Evolutionary conservation across 176 grass and related monocot genomes (phyloP).

Genomic region (Rhynchospora breviuscula): DNA sequence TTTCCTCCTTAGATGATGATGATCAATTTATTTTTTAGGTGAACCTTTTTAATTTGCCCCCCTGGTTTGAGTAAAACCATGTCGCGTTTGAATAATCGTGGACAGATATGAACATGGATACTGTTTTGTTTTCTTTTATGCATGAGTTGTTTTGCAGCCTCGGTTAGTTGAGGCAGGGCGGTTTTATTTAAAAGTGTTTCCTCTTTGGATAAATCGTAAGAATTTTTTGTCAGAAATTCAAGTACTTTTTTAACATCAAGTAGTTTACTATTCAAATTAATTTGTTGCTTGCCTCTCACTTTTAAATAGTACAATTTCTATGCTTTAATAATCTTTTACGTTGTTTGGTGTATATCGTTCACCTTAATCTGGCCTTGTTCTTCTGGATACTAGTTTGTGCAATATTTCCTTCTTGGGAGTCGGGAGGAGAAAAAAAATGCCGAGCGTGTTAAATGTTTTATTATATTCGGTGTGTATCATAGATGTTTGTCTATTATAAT

Average conservation of each 20-base stretch:
- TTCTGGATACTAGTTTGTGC: background rate
- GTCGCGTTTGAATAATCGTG: slow-evolving; percentile 19
- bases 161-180: slow-evolving; percentile 3
- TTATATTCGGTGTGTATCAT: too few relatives aligned
- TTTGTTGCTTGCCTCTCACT: background rate
- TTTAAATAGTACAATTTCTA: background rate
- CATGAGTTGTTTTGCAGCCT: slow-evolving; percentile 8
- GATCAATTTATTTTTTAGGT: slow-evolving; percentile 29
- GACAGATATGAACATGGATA: slow-evolving; percentile 6
- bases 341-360: background rate
- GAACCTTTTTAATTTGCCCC: background rate
- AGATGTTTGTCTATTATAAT: too few relatives aligned
- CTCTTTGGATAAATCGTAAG: background rate
- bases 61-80: slow-evolving; percentile 5
- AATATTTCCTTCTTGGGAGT: too few relatives aligned
- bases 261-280: background rate
- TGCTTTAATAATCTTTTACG: background rate
- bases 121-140: background rate
- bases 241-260: background rate
- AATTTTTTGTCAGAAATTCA: slow-evolving; percentile 9
- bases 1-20: slow-evolving; percentile 11
- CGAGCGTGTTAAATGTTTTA: too few relatives aligned
- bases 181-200: background rate
- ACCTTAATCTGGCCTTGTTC: background rate
- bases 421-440: too few relatives aligned